Base-by-base conservation (phyloP, 208 protist species). In the Trypanosomatidae sp. region DNA sequence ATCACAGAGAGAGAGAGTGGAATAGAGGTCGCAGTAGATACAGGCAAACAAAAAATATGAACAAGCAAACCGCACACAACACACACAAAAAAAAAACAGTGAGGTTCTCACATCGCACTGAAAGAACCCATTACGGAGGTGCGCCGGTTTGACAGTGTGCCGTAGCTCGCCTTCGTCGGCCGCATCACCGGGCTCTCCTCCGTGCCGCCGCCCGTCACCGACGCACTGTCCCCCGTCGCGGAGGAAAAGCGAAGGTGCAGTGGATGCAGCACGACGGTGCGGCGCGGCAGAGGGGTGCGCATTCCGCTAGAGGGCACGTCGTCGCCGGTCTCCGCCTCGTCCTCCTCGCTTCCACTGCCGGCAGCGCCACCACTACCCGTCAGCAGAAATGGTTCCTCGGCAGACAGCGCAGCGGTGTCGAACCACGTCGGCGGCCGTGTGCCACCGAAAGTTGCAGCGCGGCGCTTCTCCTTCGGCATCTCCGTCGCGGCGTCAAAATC, bases 181-280 rank as follows among this genome's bases (percentile, higher is more conserved):
- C 62, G 62, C 52, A 68, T 70, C 28, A 71, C 52, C 22, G 75
- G 75, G 39, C 75, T 80, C 56, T 80, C 75, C 9, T 74, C 75
- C 0, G 25, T 28, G 36, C 41, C 47, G 9, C 69, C 67, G 8
- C 75, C 62, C 7, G 52, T 25, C 47, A 79, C 2, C 39, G 75
- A 74, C 1, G 67, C 25, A 28, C 47, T 74, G 36, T 79, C 75
- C 12, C 75, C 75, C 0, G 62, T 71, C 7, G 69, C 65, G 22
- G 75, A 75, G 55, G 75, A 80, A 10, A 67, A 74, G 43, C 75
- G 75, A 43, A 53, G 75, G 13, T 73, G 71, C n/a, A n/a, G n/a
- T n/a, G n/a, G n/a, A n/a, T n/a, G n/a, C 66, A 82, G 77, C 30
- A 82, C 66, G 2, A 82, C 77, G 10, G 77, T 82, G 62, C 71